Evolutionary conservation across 1,284 basidiomycete species (phyloP).

Genomic region (Moesziomyces aphidis): DNA sequence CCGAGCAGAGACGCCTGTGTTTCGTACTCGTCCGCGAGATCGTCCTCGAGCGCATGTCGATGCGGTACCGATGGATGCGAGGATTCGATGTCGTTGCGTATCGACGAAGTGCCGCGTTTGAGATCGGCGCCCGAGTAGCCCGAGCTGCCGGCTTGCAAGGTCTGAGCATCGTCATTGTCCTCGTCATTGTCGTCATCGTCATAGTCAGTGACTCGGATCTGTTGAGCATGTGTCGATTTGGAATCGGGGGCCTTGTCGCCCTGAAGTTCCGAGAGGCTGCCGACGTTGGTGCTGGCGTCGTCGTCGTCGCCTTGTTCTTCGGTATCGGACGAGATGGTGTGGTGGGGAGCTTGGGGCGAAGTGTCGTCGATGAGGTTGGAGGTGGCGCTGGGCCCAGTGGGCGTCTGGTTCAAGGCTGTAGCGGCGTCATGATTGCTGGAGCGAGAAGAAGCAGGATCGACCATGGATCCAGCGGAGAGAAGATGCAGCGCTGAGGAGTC

Average conservation of each 20-base stretch:
- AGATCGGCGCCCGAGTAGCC: constrained; percentile 18
- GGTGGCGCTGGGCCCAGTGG: constrained; percentile 6
- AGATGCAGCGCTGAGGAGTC: neutral
- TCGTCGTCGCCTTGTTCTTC: constrained; percentile 21
- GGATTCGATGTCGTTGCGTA: constrained; percentile 15
- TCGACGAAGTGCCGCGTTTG: constrained; percentile 7
- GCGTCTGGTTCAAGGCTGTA: constrained; percentile 18
- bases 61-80: constrained; percentile 6
- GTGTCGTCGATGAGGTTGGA: constrained; percentile 14
- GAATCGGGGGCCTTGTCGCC: constrained; percentile 1
- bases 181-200: constrained; percentile 12
- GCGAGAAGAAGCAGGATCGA: constrained; percentile 7
- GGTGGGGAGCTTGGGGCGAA: constrained; percentile 29
- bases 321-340: constrained; percentile 24
- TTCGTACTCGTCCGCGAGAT: constrained; percentile 39
- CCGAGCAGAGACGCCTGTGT: constrained; percentile 37
- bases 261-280: constrained; percentile 25
- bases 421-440: constrained; percentile 14
- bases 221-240: constrained; percentile 16
- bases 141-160: constrained; percentile 20
- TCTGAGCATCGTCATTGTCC: constrained; percentile 27
- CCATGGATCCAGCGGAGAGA: constrained; percentile 16
- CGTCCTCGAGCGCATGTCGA: constrained; percentile 8
- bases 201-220: constrained; percentile 17
- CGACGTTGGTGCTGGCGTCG: constrained; percentile 27